Evolutionary conservation across 139 green algal species (phyloP).

Genomic region (Volvox africanus): DNA sequence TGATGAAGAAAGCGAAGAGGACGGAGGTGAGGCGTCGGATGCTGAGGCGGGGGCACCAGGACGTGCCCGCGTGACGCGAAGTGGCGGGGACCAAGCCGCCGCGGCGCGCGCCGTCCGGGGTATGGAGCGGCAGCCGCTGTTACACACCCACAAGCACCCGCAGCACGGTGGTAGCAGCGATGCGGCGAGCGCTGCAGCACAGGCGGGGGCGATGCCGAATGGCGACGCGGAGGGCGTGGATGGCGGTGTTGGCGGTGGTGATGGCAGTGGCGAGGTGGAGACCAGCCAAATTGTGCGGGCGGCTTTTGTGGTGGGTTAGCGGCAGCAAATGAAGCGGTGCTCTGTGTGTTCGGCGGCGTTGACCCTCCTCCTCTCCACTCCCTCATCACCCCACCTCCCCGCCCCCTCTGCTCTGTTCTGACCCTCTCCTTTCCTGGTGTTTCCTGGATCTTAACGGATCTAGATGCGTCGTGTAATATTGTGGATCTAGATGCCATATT

Average conservation of each 20-base stretch:
- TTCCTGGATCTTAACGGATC: too few relatives aligned
- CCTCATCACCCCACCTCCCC: neutral
- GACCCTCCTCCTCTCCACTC: neutral
- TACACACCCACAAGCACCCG: neutral
- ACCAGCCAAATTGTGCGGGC: neutral
- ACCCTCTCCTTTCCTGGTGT: neutral
- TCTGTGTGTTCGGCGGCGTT: neutral
- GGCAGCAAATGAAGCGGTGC: neutral
- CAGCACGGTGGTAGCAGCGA: neutral
- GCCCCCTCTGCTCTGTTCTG: neutral
- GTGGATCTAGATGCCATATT: too few relatives aligned
- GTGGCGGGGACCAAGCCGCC: neutral
- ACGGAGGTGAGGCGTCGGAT: neutral
- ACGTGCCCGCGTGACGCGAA: neutral
- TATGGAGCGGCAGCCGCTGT: slow-evolving; percentile 6
- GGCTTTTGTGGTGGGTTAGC: slow-evolving; percentile 5
- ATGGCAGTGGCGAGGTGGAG: neutral
- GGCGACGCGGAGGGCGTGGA: neutral
- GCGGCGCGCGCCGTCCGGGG: neutral
- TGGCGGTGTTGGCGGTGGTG: neutral
- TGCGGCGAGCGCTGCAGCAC: neutral
- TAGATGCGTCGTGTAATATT: too few relatives aligned
- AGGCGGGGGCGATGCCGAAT: neutral
- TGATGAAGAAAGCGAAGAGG: neutral
- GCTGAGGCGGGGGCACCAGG: neutral